Conservation (phyloP, 768 basidiomycete genomes). For the Filobasidium wieringae region DNA sequence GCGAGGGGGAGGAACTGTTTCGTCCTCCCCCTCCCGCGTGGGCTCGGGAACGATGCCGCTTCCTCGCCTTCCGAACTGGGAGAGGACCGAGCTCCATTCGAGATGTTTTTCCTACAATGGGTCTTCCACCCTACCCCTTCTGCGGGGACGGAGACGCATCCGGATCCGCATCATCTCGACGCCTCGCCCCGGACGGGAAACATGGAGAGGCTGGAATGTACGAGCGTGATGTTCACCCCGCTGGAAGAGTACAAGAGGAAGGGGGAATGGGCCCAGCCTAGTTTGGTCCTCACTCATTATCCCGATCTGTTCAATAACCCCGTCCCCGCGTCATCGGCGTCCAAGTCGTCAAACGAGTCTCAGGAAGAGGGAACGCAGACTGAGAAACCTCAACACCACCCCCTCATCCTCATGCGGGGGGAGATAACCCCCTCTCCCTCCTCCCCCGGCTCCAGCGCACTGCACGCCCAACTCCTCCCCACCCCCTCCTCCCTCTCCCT, state of each 20-base stretch:
- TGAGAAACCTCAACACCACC: conserved; percentile 48
- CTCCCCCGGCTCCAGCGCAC: conserved; percentile 16
- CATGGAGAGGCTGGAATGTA: conserved; percentile 20
- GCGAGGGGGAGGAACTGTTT: conserved; percentile 64
- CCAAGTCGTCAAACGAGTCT: too few species aligned
- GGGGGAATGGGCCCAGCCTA: conserved; percentile 74
- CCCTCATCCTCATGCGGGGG: conserved; percentile 69
- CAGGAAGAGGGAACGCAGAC: not conserved
- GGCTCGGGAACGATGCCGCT: conserved; percentile 40
- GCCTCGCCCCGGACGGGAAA: conserved; percentile 18
- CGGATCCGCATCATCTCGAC: too few species aligned
- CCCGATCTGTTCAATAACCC: conserved; percentile 57
- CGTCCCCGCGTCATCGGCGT: not conserved
- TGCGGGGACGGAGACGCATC: conserved; percentile 36
- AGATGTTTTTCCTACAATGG: conserved; percentile 76
- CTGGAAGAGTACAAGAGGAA: conserved; percentile 85
- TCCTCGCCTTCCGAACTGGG: conserved; percentile 27
- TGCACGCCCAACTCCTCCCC: not conserved
- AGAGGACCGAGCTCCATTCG: conserved; percentile 48
- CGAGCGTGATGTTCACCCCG: conserved; percentile 83
- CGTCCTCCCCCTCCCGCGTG: conserved; percentile 68
- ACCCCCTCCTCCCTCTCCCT: conserved; percentile 38
- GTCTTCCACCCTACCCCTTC: conserved; percentile 53
- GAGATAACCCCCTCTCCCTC: conserved; percentile 67
- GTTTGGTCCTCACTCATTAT: conserved; percentile 80